Percentiles rank a stretch among this genome's conserved stretches.
Evolutionary conservation across 176 grass and related monocot species (phyloP).

Genomic region (Zea luxurians): DNA sequence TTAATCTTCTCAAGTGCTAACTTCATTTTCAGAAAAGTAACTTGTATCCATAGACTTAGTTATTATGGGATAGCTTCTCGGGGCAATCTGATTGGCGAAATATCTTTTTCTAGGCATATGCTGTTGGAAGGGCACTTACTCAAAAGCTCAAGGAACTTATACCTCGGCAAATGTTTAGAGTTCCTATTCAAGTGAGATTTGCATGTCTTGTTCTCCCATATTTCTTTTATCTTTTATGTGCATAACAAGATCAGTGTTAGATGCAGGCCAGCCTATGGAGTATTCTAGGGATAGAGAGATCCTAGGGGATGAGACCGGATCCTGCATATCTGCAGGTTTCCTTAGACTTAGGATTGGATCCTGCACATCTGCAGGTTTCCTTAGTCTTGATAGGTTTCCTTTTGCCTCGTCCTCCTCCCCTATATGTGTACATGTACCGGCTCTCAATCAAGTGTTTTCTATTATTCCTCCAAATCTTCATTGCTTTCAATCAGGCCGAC

Average conservation of each 20-base stretch:
- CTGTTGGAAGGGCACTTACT: slow-evolving; percentile 88
- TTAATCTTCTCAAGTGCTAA: background rate
- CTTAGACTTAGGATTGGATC: too few species aligned
- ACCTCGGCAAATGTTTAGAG: slow-evolving; percentile 96
- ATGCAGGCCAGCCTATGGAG: too few species aligned
- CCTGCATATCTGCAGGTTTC: too few species aligned
- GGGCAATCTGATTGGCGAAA: slow-evolving; percentile 16
- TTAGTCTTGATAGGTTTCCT: too few species aligned
- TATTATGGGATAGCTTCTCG: slow-evolving; percentile 18
- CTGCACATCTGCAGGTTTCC: too few species aligned
- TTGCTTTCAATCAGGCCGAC: too few species aligned
- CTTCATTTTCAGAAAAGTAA: background rate
- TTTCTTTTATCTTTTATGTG: slow-evolving; percentile 36
- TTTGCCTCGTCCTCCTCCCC: too few species aligned
- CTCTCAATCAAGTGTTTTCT: too few species aligned
- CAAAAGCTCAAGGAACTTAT: slow-evolving; percentile 96
- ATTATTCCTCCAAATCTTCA: too few species aligned
- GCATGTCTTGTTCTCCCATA: slow-evolving; percentile 25
- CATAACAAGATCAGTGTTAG: slow-evolving; percentile 23
- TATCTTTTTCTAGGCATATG: slow-evolving; percentile 70
- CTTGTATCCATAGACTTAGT: background rate
- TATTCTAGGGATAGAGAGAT: too few species aligned
- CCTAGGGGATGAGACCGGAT: too few species aligned
- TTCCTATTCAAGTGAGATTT: slow-evolving; percentile 86
- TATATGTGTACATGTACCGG: too few species aligned